Conservation (phyloP, 192 early-diverging fungal species). For the Backusella australiensis region DNA sequence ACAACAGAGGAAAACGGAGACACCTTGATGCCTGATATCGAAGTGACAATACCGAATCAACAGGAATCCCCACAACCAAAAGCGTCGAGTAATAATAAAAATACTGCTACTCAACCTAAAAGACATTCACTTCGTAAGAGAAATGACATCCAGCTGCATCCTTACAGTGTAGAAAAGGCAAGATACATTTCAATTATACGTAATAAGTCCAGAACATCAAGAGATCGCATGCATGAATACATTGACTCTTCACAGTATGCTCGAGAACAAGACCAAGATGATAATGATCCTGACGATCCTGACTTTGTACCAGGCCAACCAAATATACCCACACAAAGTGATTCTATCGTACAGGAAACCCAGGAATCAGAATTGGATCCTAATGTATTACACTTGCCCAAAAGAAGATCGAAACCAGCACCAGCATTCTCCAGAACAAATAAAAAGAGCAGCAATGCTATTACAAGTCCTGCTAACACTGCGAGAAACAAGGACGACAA, state of each 20-base stretch:
- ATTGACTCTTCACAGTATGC: background rate
- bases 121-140: conserved; percentile 1
- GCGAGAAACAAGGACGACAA: background rate
- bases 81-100: no score
- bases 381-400: background rate
- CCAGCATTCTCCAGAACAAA: background rate
- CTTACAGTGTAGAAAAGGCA: background rate
- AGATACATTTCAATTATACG: background rate
- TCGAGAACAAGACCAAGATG: background rate
- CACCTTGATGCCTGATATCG: background rate
- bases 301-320: background rate
- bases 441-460: background rate
- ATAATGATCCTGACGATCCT: background rate
- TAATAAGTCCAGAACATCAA: background rate
- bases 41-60: background rate
- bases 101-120: background rate
- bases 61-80: background rate
- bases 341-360: background rate
- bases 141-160: background rate
- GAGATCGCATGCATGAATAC: background rate
- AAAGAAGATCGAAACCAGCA: background rate
- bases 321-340: background rate
- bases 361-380: background rate
- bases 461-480: no score
- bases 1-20: background rate